Base-by-base conservation (phyloP, 176 grass and related monocot genomes). In the Ensete glaucum region DNA sequence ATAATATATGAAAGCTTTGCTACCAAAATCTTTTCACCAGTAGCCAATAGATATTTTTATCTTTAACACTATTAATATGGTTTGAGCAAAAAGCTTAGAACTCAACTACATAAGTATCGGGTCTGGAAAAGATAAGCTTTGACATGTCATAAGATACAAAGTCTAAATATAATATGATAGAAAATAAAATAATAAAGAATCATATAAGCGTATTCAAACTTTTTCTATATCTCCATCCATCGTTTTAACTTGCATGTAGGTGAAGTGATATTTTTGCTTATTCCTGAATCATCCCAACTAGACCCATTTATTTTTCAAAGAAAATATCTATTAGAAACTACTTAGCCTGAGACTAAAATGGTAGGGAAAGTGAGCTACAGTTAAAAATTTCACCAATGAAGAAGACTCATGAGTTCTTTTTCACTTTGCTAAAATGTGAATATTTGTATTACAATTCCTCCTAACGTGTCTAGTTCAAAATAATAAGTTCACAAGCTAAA, bases 221-320 rank as follows among this genome's bases (percentile, higher is more conserved):
- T 96, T 54, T 86, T 76, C n/a, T n/a, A n/a, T n/a, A 96, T 96
- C 82, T 96, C 92, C 92, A 96, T 89, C 79, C 90, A 87, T 82
- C 92, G 85, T 52, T 92, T 92, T 19, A 85, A 84, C 53, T 86
- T 89, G 81, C 92, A 89, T 54, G 92, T 87, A 73, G 89, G 92
- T 96, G 92, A 80, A 96, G 92, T 71, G 89, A 69, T 19, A 87
- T 71, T 59, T 89, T 77, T 57, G n/a, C 92, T 92, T 54, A 89
- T 88, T 75, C 92, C 92, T 96, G 75, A 78, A 51, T 76, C 74
- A 76, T 53, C 14, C 80, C 60, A 27, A 76, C 24, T 77, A 23
- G 22, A 78, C 72, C 23, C 51, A 53, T 53, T 10, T 22, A n/a
- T 15, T 15, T 59, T 13, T 16, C 0, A 4, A 14, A 17, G 16